A percentile compares a stretch with the other conserved stretches of the same genome.
Evolutionary conservation across 2,329 filamentous ascomycete genomes (phyloP).

Genomic region (Sporothrix sp.): DNA sequence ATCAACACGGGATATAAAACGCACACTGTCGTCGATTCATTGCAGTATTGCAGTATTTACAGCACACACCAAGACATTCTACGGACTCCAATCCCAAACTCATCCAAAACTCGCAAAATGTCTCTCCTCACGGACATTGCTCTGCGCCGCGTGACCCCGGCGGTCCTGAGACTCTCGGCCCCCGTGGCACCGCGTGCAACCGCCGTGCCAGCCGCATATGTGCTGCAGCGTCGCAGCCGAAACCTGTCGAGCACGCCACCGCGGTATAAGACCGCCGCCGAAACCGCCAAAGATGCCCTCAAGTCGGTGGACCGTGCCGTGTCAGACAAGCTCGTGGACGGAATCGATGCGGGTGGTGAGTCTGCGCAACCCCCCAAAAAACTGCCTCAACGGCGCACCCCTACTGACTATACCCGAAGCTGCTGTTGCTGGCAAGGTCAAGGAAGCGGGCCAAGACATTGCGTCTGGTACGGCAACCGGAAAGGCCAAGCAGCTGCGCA

Average conservation of each 20-base stretch:
- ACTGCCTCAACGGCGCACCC: neutral
- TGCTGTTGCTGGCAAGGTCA: conserved; percentile 35
- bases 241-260: conserved; percentile 3
- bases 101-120: conserved; percentile 30
- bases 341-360: conserved; percentile 47
- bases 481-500: conserved; percentile 14
- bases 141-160: conserved; percentile 32
- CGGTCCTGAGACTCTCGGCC: conserved; percentile 29
- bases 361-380: neutral
- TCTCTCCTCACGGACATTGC: conserved; percentile 42
- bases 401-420: conserved; percentile 21
- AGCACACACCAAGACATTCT: too few species aligned
- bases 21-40: too few species aligned
- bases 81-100: neutral
- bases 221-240: neutral
- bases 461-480: conserved; percentile 21
- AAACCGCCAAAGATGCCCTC: conserved; percentile 46
- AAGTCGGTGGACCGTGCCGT: conserved; percentile 51
- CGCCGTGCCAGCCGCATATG: neutral
- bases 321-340: conserved; percentile 51
- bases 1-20: neutral
- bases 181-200: neutral
- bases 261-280: conserved; percentile 30
- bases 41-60: too few species aligned
- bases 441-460: conserved; percentile 32